A percentile compares a stretch with the other conserved stretches of the same genome.
Conservation (phyloP, 2,329 filamentous ascomycete genomes). For the Pseudocercospora fijiensis region DNA sequence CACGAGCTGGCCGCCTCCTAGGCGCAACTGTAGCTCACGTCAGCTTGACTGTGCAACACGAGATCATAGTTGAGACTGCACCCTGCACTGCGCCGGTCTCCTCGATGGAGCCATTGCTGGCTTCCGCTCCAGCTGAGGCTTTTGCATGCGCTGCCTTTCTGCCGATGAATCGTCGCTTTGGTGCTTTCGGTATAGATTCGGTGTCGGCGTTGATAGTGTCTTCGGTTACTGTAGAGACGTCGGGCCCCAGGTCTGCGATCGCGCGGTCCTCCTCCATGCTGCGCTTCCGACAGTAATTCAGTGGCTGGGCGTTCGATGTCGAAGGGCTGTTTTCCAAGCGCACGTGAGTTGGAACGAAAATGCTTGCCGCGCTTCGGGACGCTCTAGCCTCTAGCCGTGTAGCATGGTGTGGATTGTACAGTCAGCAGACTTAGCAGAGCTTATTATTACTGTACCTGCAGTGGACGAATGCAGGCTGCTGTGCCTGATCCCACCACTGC, state of each 20-base stretch:
- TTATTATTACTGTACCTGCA: neutral
- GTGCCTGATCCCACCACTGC: neutral
- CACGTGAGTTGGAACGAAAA: neutral
- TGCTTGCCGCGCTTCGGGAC: neutral
- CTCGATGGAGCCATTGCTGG: conserved; percentile 49
- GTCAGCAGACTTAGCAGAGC: too few relatives aligned
- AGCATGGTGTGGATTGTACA: too few relatives aligned
- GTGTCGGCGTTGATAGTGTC: conserved; percentile 55
- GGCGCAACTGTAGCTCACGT: conserved; percentile 59
- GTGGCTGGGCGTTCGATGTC: neutral
- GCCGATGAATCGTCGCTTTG: conserved; percentile 90
- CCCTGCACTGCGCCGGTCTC: conserved; percentile 69
- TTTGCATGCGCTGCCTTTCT: conserved; percentile 69
- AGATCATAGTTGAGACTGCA: conserved; percentile 38
- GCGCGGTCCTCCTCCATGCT: conserved; percentile 77
- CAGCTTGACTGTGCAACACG: conserved; percentile 1
- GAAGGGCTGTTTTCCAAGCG: neutral
- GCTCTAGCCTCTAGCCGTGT: too few relatives aligned
- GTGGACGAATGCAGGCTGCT: neutral
- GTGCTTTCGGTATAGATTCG: conserved; percentile 60
- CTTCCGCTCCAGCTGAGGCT: conserved; percentile 48
- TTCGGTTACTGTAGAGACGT: conserved; percentile 55
- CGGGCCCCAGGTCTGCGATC: conserved; percentile 67
- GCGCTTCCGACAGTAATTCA: neutral
- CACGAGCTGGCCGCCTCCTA: conserved; percentile 69